Evolutionary conservation across 805 yeast genomes (phyloP), one percentile per base, ranked within the genome.

Genomic region (Barnettozyma wickerhamii): DNA sequence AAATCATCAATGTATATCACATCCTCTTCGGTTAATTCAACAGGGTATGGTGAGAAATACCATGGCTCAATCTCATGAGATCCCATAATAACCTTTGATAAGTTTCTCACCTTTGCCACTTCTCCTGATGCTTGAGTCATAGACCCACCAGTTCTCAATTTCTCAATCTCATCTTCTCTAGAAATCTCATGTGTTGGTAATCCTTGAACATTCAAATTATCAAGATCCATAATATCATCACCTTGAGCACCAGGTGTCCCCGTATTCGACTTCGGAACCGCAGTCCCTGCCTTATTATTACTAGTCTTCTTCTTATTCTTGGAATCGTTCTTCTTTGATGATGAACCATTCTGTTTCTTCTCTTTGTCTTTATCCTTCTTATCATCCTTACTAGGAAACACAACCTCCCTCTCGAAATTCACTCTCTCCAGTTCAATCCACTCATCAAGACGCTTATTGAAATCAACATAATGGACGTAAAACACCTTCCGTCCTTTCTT

Each of bases 1-100:
- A 85, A 93, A 63, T 90, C 98, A 64, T 96, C 93, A 34, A 93
- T 84, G 59, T 84, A 93, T 19, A 93, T 75, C 41, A 76, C 81
- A 59, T 91, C 98, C 49, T 84, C 93, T 53, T 93, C 98, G 0
- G 97, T 88, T 41, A 89, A 72, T 59, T 93, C 99, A 13, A 88
- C 72, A 0, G 99, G 99, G 60, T 93, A 93, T 1, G 99, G 98
- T 2, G 96, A 85, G 56, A 93, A 93, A 64, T 93, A 93, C 99
- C 99, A 93, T 2, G 99, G 99, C 60, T 93, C 99, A 39, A 93
- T 88, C 51, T 85, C 84, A 61, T 81, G 88, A 48, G 83, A 84
- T 2, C 99, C 99, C 65, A 93, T 78, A 4, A 87, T 82, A 5
- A 93, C 77, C 40, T 77, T 74, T 35, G 76, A 71, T 47, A 93